Conservation (phyloP, 352 stramenopile species). For the Paralagenidium karlingii region DNA sequence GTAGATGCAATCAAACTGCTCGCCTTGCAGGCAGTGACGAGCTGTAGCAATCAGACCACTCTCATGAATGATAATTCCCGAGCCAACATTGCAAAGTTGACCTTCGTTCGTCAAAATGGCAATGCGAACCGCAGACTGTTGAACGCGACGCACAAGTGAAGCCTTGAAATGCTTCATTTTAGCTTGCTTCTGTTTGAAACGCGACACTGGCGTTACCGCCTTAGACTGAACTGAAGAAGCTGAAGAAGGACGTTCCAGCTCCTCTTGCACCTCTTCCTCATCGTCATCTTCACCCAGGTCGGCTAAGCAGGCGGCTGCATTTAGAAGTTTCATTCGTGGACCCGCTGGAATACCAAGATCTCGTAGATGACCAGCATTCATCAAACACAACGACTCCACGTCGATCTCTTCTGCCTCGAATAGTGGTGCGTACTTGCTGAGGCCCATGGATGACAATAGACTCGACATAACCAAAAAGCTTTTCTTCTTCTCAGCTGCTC, state of each 20-base stretch:
- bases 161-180: slow-evolving; percentile 81
- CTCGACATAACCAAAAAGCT: slow-evolving; percentile 80
- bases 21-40: slow-evolving; percentile 63
- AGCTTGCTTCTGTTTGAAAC: slow-evolving; percentile 64
- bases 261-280: slow-evolving; percentile 16
- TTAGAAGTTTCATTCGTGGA: slow-evolving; percentile 76
- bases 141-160: slow-evolving; percentile 71
- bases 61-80: slow-evolving; percentile 79
- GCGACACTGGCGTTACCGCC: slow-evolving; percentile 6
- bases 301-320: slow-evolving; percentile 64
- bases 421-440: slow-evolving; percentile 75
- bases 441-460: slow-evolving; percentile 53
- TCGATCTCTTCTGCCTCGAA: slow-evolving; percentile 85
- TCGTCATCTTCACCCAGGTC: slow-evolving; percentile 78
- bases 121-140: slow-evolving; percentile 77
- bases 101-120: slow-evolving; percentile 77
- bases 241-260: slow-evolving; percentile 17
- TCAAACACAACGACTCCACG: slow-evolving; percentile 75
- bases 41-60: slow-evolving; percentile 65
- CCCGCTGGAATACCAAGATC: slow-evolving; percentile 77
- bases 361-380: slow-evolving; percentile 75
- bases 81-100: slow-evolving; percentile 76
- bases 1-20: slow-evolving; percentile 82
- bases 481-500: slow-evolving; percentile 81
- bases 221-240: slow-evolving; percentile 25